phyloP scores from a whole-genome alignment of 306 rosid genomes.

The Acacia acuminata region DNA sequence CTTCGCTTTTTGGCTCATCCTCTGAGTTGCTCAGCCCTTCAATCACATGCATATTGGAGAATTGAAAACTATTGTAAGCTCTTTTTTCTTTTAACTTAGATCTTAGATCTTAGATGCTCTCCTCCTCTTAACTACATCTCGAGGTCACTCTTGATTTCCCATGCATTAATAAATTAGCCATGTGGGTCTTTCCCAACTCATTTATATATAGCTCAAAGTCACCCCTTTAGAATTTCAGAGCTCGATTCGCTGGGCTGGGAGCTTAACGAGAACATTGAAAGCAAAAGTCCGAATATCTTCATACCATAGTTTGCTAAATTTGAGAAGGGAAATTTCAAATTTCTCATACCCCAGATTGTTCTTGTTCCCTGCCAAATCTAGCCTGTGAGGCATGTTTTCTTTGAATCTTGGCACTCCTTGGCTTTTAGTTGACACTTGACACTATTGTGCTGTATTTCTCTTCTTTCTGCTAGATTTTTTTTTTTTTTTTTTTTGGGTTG shows the following conservation, averaged over 20 bases:
- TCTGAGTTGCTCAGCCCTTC: not conserved
- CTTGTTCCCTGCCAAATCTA: slow-evolving; percentile 32
- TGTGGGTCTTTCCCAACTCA: slow-evolving; percentile 45
- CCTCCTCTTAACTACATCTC: slow-evolving; percentile 11
- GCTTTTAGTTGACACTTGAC: not conserved
- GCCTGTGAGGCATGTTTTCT: slow-evolving; percentile 26
- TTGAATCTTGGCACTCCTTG: slow-evolving; percentile 25
- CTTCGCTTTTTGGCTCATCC: slow-evolving; percentile 10
- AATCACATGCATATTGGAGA: not conserved
- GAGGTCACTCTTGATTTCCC: not conserved
- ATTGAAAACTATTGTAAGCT: not conserved
- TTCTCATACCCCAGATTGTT: not conserved
- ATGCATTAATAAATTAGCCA: slow-evolving; percentile 31
- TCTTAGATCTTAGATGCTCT: slow-evolving; percentile 15
- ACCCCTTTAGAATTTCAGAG: slow-evolving; percentile 25
- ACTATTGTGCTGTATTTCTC: not conserved
- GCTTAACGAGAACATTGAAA: slow-evolving; percentile 16
- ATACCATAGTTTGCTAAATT: slow-evolving; percentile 7
- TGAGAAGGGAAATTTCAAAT: not conserved
- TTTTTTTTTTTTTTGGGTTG: not conserved
- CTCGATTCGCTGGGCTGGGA: not conserved
- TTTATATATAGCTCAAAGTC: slow-evolving; percentile 28
- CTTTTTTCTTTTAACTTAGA: not conserved
- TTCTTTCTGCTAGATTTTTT: not conserved
- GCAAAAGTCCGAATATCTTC: slow-evolving; percentile 15